A percentile compares a stretch with the other conserved stretches of the same genome.
Evolutionary conservation across 106 monocot species (phyloP).

Genomic region (Agapanthus africanus): DNA sequence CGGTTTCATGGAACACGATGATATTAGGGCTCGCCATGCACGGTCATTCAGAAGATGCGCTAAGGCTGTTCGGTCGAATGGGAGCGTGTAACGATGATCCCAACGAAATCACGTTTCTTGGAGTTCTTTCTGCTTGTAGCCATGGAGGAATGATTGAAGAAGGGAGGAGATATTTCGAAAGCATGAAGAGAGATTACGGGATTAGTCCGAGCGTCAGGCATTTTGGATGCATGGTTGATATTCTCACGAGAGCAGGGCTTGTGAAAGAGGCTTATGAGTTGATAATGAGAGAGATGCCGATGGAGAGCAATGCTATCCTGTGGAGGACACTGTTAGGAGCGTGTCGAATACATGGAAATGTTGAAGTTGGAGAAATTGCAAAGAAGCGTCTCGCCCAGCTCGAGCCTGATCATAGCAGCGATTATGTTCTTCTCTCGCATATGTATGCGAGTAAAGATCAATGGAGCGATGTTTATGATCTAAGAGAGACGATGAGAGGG

Average conservation of each 20-base stretch:
- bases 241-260: slow-evolving; percentile 44
- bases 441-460: slow-evolving; percentile 28
- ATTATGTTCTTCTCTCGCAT: slow-evolving; percentile 44
- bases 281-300: slow-evolving; percentile 32
- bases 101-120: slow-evolving; percentile 52
- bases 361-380: slow-evolving; percentile 30
- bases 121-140: slow-evolving; percentile 47
- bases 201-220: slow-evolving; percentile 36
- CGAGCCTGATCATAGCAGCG: slow-evolving; percentile 53
- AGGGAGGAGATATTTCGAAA: slow-evolving; percentile 31
- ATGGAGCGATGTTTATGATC: slow-evolving; percentile 33
- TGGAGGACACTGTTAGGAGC: slow-evolving; percentile 59
- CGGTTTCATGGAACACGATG: slow-evolving; percentile 55
- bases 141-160: slow-evolving; percentile 46
- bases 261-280: slow-evolving; percentile 43
- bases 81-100: slow-evolving; percentile 23
- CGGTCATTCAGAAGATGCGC: slow-evolving; percentile 29
- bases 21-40: slow-evolving; percentile 56
- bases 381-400: slow-evolving; percentile 25
- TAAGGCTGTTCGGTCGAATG: slow-evolving; percentile 38
- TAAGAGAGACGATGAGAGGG: slow-evolving; percentile 36
- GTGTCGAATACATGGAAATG: slow-evolving; percentile 37
- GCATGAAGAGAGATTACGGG: slow-evolving; percentile 24
- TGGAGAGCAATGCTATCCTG: slow-evolving; percentile 45
- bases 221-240: slow-evolving; percentile 58